phyloP scores from a whole-genome alignment of 495 filamentous ascomycete species.

The Xylaria telfairii region DNA sequence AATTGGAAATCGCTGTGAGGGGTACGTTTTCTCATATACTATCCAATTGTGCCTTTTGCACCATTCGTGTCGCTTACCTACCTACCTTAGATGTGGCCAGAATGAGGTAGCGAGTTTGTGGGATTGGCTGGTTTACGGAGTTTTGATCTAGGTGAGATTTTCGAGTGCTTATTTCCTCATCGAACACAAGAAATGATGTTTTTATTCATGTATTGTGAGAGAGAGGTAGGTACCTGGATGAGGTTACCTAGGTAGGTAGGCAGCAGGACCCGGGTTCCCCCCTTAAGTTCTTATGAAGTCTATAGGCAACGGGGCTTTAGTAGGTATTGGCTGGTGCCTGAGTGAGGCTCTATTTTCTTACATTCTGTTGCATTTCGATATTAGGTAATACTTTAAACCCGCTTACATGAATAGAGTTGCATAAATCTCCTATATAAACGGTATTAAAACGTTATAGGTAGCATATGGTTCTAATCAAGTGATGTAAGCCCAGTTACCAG shows the following conservation, averaged over 20 bases:
- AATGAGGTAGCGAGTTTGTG: neutral
- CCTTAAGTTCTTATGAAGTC: neutral
- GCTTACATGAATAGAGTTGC: neutral
- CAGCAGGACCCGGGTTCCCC: neutral
- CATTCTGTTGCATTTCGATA: neutral
- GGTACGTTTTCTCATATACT: too few species aligned
- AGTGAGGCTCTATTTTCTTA: too few species aligned
- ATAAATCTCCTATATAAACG: neutral
- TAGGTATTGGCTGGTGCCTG: neutral
- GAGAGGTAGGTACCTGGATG: neutral
- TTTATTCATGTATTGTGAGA: neutral
- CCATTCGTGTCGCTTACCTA: too few species aligned
- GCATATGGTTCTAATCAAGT: neutral
- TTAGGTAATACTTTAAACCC: neutral
- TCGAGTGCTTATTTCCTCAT: neutral
- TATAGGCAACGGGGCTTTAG: neutral
- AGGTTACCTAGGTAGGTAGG: too few species aligned
- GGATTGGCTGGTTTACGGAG: neutral
- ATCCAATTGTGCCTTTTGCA: too few species aligned
- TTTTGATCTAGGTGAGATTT: neutral
- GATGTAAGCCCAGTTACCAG: neutral
- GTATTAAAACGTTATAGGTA: neutral
- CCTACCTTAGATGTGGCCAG: neutral
- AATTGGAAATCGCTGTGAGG: too few species aligned
- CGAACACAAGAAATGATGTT: neutral